Conservation (phyloP, 192 early-diverging fungal species). For the Lobosporangium transversale region DNA sequence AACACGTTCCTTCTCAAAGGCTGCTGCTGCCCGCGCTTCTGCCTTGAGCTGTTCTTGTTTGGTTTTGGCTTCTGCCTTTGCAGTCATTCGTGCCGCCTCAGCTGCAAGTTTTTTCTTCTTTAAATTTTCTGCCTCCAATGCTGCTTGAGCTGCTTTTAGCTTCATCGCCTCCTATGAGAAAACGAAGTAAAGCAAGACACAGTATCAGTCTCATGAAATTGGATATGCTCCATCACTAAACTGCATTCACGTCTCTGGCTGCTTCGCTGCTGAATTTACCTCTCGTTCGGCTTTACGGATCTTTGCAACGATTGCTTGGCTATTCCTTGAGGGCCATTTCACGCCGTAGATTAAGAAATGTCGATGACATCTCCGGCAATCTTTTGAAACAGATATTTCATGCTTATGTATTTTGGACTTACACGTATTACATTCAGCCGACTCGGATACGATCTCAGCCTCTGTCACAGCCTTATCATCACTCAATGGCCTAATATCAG, state of each 20-base stretch:
- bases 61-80: slow-evolving; percentile 9
- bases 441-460: neutral
- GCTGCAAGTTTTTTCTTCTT: slow-evolving; percentile 14
- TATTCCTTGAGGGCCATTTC: slow-evolving; percentile 29
- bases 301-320: slow-evolving; percentile 1
- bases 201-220: neutral
- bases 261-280: slow-evolving; percentile 2
- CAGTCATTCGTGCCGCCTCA: slow-evolving; percentile 7
- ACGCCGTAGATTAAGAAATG: slow-evolving; percentile 26
- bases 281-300: slow-evolving; percentile 14
- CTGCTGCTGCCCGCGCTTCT: neutral
- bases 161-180: slow-evolving; percentile 12
- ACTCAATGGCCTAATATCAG: neutral
- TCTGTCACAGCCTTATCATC: neutral
- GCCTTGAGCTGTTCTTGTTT: slow-evolving; percentile 3
- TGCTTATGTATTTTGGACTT: slow-evolving; percentile 1
- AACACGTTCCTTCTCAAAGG: neutral
- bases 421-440: slow-evolving; percentile 10
- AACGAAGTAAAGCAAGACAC: neutral
- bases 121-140: slow-evolving; percentile 6
- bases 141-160: slow-evolving; percentile 6
- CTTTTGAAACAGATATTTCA: neutral
- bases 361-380: slow-evolving; percentile 27
- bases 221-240: too few relatives aligned
- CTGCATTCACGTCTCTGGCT: neutral